Evolutionary conservation across 805 yeast genomes (phyloP), one percentile per base, ranked within the genome.

Genomic region (Wickerhamomyces queroliae): DNA sequence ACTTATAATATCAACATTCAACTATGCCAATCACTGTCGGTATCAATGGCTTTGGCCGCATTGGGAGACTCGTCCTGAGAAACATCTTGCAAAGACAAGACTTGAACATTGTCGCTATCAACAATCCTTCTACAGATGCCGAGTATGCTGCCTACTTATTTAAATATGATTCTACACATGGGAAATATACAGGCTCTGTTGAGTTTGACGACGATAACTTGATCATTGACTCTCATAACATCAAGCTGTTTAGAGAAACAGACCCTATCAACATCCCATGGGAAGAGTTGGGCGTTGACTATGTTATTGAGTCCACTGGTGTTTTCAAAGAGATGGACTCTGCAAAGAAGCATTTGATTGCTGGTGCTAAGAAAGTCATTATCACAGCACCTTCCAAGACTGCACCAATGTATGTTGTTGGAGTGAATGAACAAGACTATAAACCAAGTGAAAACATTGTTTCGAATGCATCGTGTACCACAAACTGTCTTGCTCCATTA

Each of bases 81-180:
- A 75, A 84, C 62, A 95, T 95, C 48, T 69, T 86, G 50, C 51
- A 64, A 45, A 78, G 87, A 77, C 64, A 71, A 43, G 89, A 82
- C 69, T 81, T 88, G 59, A 76, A 83, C 57, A 83, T 88, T 50
- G 86, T 85, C 50, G 95, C 95, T 52, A 72, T 88, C 76, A 88
- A 88, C 67, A 93, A 88, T 67, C 96, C 96, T 48, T 87, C 85
- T 76, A 88, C 87, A 59, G 78, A 79, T 47, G 76, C 93, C 45
- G 95, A 87, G 54, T 87, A 87, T 69, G 95, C 95, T 60, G 85
- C 95, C 49, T 87, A 87, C 78, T 80, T 87, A 88, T 86, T 87
- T 85, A 88, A 87, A 76, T 87, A 86, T 71, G 96, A 87, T 70
- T 85, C 95, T 46, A 87, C 95, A 52, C 96, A 87, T 74, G 95